Percentiles rank a stretch among this genome's conserved stretches.
These are phyloP conservation scores for Pythium plurisporium DNA, from an alignment of 352 stramenopile species.

Conservation along the genomic window DNA sequence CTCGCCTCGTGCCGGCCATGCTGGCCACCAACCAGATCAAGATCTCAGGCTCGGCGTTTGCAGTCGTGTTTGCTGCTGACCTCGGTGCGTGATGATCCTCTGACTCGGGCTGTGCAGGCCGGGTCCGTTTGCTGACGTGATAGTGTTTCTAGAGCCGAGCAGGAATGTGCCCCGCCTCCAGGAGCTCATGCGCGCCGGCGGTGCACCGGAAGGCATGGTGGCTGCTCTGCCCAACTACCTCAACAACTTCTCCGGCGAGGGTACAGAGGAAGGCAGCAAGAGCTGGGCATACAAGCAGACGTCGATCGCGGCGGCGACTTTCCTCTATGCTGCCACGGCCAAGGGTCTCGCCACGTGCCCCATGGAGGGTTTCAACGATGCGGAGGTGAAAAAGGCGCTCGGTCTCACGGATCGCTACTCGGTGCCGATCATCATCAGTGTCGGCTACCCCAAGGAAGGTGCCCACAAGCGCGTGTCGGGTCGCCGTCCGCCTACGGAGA, in stretches of 20 bases:
- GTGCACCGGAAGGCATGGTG: constrained; percentile 29
- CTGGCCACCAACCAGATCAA: constrained; percentile 27
- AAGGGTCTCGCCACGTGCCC: constrained; percentile 29
- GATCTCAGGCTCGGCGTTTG: constrained; percentile 60
- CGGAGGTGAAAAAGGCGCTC: constrained; percentile 25
- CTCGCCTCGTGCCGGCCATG: constrained; percentile 29
- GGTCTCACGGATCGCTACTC: constrained; percentile 36
- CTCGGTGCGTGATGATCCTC: constrained; percentile 15
- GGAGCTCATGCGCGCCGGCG: constrained; percentile 48
- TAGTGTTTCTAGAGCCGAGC: constrained; percentile 40
- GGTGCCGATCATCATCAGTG: constrained; percentile 29
- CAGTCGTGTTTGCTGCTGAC: constrained; percentile 74
- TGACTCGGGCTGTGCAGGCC: background rate
- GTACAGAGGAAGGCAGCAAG: constrained; percentile 9
- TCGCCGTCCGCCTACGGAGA: constrained; percentile 17
- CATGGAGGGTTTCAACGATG: constrained; percentile 37
- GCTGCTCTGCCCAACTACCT: constrained; percentile 22
- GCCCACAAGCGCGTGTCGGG: background rate
- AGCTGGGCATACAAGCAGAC: constrained; percentile 40
- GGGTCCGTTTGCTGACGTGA: background rate
- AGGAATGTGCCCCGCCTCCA: constrained; percentile 59
- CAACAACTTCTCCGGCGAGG: constrained; percentile 25
- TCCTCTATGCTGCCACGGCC: constrained; percentile 30
- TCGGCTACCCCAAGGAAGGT: constrained; percentile 24
- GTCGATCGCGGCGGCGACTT: constrained; percentile 30